These are phyloP conservation scores for Rhizopogon salebrosus DNA, from an alignment of 768 basidiomycete genomes.

Conservation along the genomic window DNA sequence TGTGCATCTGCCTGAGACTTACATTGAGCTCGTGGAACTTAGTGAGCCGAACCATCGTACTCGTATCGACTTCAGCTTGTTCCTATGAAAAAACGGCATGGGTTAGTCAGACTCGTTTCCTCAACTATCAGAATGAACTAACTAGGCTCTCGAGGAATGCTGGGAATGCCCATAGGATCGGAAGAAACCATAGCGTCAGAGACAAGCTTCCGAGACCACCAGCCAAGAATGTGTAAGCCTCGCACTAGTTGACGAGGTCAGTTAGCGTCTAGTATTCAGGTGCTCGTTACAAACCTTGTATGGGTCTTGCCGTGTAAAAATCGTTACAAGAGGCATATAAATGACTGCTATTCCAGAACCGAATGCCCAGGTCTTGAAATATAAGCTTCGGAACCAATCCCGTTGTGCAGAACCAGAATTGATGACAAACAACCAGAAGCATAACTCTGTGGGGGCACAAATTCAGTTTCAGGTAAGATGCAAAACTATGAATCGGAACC, in stretches of 20 bases:
- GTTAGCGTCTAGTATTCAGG: not conserved
- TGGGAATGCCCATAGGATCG: slow-evolving; percentile 70
- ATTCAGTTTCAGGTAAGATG: not conserved
- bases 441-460: slow-evolving; percentile 50
- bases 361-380: slow-evolving; percentile 69
- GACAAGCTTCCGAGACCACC: slow-evolving; percentile 66
- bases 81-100: slow-evolving; percentile 33
- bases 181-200: slow-evolving; percentile 70
- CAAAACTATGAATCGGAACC: slow-evolving; percentile 33
- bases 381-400: slow-evolving; percentile 72
- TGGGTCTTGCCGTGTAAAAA: slow-evolving; percentile 54
- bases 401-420: slow-evolving; percentile 56
- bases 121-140: slow-evolving; percentile 15
- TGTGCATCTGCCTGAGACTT: slow-evolving; percentile 18
- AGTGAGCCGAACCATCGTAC: slow-evolving; percentile 64
- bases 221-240: slow-evolving; percentile 64
- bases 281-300: slow-evolving; percentile 40
- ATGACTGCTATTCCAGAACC: slow-evolving; percentile 58
- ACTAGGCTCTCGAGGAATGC: slow-evolving; percentile 59
- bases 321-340: slow-evolving; percentile 68
- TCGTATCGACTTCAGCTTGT: slow-evolving; percentile 55
- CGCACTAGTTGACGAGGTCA: slow-evolving; percentile 39
- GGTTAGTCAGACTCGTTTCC: not conserved
- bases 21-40: slow-evolving; percentile 85
- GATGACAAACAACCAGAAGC: slow-evolving; percentile 84